Conservation (phyloP, 106 monocot species). For the Narthecium ossifragum region DNA sequence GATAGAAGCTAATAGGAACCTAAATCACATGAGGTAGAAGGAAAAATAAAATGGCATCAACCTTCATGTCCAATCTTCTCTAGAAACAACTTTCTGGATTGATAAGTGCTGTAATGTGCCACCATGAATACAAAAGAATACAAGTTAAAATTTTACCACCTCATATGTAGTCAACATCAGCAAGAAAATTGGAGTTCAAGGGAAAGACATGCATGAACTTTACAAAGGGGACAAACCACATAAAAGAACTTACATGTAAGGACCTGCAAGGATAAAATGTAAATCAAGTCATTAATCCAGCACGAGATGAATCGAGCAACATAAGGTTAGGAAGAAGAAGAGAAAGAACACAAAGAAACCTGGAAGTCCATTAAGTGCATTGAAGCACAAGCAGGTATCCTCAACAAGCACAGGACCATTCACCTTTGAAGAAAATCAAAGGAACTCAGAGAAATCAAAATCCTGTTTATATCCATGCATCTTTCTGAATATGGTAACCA, state of each 20-base stretch:
- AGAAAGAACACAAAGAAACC: conserved; percentile 60
- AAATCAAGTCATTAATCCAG: conserved; percentile 30
- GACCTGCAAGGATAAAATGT: conserved; percentile 50
- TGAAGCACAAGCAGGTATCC: conserved; percentile 94
- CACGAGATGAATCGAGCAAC: conserved; percentile 1
- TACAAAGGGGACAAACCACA: not conserved
- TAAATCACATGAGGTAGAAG: not conserved
- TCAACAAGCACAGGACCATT: conserved; percentile 97
- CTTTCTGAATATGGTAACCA: too few species aligned
- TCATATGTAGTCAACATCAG: too few species aligned
- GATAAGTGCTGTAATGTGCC: conserved; percentile 5
- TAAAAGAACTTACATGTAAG: conserved; percentile 99
- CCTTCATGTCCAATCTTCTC: conserved; percentile 98
- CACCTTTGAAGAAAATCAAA: conserved; percentile 49
- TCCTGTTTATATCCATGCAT: too few species aligned
- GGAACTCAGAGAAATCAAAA: too few species aligned
- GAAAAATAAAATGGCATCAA: conserved; percentile 6
- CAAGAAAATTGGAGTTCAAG: too few species aligned
- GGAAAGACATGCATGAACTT: too few species aligned
- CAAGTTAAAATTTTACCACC: not conserved
- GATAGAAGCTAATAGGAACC: too few species aligned
- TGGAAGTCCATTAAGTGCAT: conserved; percentile 94
- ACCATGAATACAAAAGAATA: not conserved
- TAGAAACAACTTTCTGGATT: conserved; percentile 91
- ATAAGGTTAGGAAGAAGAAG: not conserved